Percentiles rank a stretch among this genome's conserved stretches.
These are phyloP conservation scores for Sophora flavescens DNA, from an alignment of 306 rosid genomes.

Conservation along the genomic window DNA sequence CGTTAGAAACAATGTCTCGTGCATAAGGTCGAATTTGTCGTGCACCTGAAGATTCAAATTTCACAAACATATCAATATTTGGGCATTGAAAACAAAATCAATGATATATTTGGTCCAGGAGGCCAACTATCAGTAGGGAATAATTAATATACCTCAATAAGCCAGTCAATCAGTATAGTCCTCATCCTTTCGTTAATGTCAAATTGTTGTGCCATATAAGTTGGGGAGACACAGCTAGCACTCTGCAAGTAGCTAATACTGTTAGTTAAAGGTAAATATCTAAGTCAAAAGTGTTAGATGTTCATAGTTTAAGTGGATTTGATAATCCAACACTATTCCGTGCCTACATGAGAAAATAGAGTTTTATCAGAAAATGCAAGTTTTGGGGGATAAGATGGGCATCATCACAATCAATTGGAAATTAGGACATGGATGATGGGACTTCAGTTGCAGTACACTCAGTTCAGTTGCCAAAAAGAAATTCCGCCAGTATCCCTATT, in stretches of 20 bases:
- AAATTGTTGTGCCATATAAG: slow-evolving; percentile 73
- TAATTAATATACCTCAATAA: slow-evolving; percentile 74
- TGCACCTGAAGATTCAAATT: slow-evolving; percentile 73
- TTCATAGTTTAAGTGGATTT: background rate
- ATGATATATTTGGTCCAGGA: slow-evolving; percentile 8
- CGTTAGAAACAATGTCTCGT: slow-evolving; percentile 89
- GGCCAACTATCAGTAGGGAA: slow-evolving; percentile 34
- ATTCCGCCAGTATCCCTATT: background rate
- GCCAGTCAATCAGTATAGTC: slow-evolving; percentile 95
- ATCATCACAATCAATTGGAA: background rate
- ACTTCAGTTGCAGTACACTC: background rate
- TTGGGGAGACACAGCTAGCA: slow-evolving; percentile 66
- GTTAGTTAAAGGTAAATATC: background rate
- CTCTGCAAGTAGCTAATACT: slow-evolving; percentile 57
- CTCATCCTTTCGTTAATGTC: slow-evolving; percentile 99
- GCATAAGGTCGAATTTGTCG: slow-evolving; percentile 92
- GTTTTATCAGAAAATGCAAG: slow-evolving; percentile 16
- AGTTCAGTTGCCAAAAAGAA: background rate
- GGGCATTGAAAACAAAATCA: background rate
- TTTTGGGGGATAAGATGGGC: background rate
- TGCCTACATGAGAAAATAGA: slow-evolving; percentile 1
- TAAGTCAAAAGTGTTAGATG: slow-evolving; percentile 5
- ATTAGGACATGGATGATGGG: background rate
- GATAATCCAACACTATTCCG: background rate
- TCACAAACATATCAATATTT: background rate